Evolutionary conservation across 1,284 basidiomycete genomes (phyloP).

Genomic region (Ganoderma sinense): DNA sequence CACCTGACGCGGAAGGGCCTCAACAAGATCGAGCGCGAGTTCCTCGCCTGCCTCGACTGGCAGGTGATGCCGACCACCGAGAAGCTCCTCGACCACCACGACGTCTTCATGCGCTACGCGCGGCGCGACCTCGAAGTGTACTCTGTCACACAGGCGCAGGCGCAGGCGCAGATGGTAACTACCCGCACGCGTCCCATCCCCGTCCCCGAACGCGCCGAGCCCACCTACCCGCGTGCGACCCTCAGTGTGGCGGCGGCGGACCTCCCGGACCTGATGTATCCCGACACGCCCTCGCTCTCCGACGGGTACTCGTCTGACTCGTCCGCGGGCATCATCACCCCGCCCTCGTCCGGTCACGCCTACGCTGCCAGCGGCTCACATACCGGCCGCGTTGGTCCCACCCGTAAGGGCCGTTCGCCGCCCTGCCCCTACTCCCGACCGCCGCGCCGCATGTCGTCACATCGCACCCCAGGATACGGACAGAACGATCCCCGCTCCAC

Average conservation of each 20-base stretch:
- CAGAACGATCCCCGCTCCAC: neutral
- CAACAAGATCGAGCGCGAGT: conserved; percentile 63
- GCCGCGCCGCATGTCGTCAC: conserved; percentile 2
- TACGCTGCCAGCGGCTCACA: neutral
- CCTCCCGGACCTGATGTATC: conserved; percentile 27
- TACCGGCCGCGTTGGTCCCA: conserved; percentile 1
- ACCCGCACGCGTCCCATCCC: neutral
- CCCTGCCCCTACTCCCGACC: conserved; percentile 12
- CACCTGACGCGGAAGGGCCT: neutral
- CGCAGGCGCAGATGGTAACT: neutral
- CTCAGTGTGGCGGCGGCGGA: neutral
- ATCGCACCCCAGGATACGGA: neutral
- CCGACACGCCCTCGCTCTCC: conserved; percentile 21
- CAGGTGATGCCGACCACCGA: conserved; percentile 61
- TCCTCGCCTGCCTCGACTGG: conserved; percentile 68
- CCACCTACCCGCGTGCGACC: neutral
- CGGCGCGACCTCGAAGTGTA: neutral
- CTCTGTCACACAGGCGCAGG: neutral
- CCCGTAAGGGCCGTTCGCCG: conserved; percentile 2
- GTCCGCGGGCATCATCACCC: conserved; percentile 19
- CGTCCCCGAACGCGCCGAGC: conserved; percentile 3
- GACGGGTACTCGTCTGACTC: conserved; percentile 9
- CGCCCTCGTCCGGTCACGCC: conserved; percentile 5
- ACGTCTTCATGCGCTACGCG: conserved; percentile 43
- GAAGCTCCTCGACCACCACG: conserved; percentile 61